Conservation (phyloP, 2,329 filamentous ascomycete species). For the Microsporum ferrugineum region DNA sequence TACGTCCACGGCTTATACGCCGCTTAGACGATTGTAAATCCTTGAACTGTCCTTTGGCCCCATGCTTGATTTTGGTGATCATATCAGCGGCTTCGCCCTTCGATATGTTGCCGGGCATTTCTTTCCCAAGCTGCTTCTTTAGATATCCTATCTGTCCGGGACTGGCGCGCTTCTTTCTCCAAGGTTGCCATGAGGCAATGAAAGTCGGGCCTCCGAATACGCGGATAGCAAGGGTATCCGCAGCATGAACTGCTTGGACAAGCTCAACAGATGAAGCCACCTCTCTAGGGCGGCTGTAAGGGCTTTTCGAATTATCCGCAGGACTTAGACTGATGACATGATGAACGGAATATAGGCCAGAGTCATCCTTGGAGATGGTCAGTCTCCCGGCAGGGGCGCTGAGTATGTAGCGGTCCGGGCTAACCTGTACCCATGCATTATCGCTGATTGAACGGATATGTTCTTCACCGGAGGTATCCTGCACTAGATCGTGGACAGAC, state of each 20-base stretch:
- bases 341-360: constrained; percentile 23
- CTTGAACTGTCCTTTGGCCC: constrained; percentile 55
- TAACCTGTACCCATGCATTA: constrained; percentile 72
- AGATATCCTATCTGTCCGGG: constrained; percentile 37
- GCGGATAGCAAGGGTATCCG: constrained; percentile 65
- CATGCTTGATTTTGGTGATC: constrained; percentile 83
- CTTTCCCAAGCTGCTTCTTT: constrained; percentile 35
- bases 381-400: constrained; percentile 52
- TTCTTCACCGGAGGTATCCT: constrained; percentile 65
- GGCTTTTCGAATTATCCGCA: constrained; percentile 30
- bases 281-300: constrained; percentile 57
- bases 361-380: constrained; percentile 34
- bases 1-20: constrained; percentile 32
- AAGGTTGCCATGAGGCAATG: constrained; percentile 54
- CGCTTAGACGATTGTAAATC: constrained; percentile 44
- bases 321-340: constrained; percentile 23
- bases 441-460: constrained; percentile 67
- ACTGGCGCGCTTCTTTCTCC: constrained; percentile 57
- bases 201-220: constrained; percentile 53
- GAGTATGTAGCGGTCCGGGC: constrained; percentile 59
- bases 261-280: constrained; percentile 58
- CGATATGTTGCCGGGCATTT: constrained; percentile 48
- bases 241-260: constrained; percentile 65
- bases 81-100: constrained; percentile 76
- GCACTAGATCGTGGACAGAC: constrained; percentile 79